Base-by-base conservation (phyloP, 2,329 filamentous ascomycete genomes). In the Lasiodiplodia theobromae region DNA sequence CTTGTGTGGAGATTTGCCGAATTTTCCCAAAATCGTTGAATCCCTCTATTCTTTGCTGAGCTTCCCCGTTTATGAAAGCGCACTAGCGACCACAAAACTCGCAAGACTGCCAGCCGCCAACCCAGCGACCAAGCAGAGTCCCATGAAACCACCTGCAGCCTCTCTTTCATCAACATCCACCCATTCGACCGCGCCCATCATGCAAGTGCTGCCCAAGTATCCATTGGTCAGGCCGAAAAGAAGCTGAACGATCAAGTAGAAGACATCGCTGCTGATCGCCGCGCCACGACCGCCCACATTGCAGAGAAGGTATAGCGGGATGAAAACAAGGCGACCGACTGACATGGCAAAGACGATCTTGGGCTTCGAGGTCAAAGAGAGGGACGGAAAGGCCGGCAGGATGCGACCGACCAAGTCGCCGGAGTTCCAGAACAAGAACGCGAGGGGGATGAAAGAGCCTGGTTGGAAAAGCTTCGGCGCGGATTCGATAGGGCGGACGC, bases 121-220 rank as follows among this genome's bases (percentile, higher is more conserved):
- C 0, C 96, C 96, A 5, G 87, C 88, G 21, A 97, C 92, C n/a
- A 98, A 87, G 78, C 91, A 93, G 71, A 97, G 79, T 3, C 92
- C 91, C 96, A 99, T 98, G 78, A 98, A 98, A 1, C 92, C 93
- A 57, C 95, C 96, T 0, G 94, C 90, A 6, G 93, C 94, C 82
- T 97, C 94, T 40, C 92, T 86, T 82, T 99, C 95, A 11, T 90
- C 89, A 1, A 91, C 88, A 4, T 91, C 90, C 0, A 98, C 94
- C 87, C 90, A 95, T 72, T 92, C 89, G 0, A 87, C 88, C 0
- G 94, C 91, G 0, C 91, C 91, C 88, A 98, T 97, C 94, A 99
- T 98, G 78, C 92, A 93, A 73, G 87, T 91, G 68, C 92, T 93
- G 37, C 92, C 91, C 16, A 99, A 80, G 85, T 92, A 98, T 1